phyloP scores from a whole-genome alignment of 2,329 filamentous ascomycete species.

The Hirsutella thompsonii region DNA sequence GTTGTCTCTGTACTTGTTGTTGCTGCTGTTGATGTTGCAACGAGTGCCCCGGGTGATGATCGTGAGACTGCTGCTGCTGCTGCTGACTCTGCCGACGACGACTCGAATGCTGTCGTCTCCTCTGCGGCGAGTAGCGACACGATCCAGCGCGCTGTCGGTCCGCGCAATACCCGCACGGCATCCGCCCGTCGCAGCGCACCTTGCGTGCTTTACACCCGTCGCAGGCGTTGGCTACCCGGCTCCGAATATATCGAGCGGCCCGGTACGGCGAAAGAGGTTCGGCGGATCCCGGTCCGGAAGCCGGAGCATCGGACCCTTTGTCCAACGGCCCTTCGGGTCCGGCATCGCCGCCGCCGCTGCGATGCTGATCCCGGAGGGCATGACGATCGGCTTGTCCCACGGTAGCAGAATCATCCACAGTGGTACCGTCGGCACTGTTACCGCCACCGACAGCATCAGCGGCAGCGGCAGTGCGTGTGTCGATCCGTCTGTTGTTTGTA shows the following conservation, averaged over 20 bases:
- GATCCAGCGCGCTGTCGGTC: slow-evolving; percentile 26
- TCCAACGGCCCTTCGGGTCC: no score
- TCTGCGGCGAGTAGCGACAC: slow-evolving; percentile 35
- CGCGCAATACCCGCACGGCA: slow-evolving; percentile 38
- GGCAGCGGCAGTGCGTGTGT: no score
- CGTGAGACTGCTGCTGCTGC: background rate
- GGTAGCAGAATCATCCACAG: no score
- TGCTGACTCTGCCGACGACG: background rate
- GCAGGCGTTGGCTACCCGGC: slow-evolving; percentile 39
- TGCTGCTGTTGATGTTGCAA: no score
- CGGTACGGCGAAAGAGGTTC: slow-evolving; percentile 3
- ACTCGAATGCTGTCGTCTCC: slow-evolving; percentile 15
- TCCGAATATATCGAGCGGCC: slow-evolving; percentile 4
- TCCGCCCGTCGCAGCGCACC: slow-evolving; percentile 41
- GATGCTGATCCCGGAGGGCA: no score
- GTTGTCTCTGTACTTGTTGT: no score
- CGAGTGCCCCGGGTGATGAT: no score
- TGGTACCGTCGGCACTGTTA: no score
- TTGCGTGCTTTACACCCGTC: slow-evolving; percentile 41
- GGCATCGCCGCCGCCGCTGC: no score
- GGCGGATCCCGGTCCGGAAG: slow-evolving; percentile 10
- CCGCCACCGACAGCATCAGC: no score
- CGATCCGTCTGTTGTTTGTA: no score
- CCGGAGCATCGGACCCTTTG: background rate
- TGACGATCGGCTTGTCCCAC: no score